phyloP scores from a whole-genome alignment of 768 basidiomycete genomes.

The Pleurotus cornucopiae region DNA sequence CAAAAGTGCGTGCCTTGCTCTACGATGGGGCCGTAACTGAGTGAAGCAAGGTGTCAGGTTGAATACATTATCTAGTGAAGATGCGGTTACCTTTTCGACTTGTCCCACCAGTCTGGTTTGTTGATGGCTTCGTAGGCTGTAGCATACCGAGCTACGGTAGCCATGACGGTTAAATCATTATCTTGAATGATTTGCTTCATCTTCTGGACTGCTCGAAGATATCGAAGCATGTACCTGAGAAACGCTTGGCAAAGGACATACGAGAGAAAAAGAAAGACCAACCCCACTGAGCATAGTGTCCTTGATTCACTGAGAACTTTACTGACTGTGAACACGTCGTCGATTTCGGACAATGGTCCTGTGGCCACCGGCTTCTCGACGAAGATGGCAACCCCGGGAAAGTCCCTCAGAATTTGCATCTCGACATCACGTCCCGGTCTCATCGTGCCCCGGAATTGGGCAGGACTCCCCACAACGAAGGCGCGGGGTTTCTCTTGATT shows the following conservation, averaged over 20 bases:
- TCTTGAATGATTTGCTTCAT: constrained; percentile 96
- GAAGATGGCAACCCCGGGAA: constrained; percentile 86
- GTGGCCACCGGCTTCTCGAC: constrained; percentile 93
- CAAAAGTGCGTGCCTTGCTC: constrained; percentile 97
- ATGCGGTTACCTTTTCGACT: constrained; percentile 60
- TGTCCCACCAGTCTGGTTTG: constrained; percentile 92
- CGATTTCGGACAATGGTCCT: constrained; percentile 63
- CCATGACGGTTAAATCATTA: constrained; percentile 92
- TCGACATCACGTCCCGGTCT: constrained; percentile 80
- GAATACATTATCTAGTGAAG: constrained; percentile 1
- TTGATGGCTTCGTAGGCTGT: constrained; percentile 77
- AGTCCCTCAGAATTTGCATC: constrained; percentile 76
- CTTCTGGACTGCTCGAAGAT: constrained; percentile 88
- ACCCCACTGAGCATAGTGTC: constrained; percentile 87
- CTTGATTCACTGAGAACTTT: constrained; percentile 62
- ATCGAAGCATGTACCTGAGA: constrained; percentile 86
- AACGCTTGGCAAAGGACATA: not conserved
- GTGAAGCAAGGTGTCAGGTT: constrained; percentile 7
- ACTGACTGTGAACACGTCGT: constrained; percentile 66
- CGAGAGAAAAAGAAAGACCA: constrained; percentile 18
- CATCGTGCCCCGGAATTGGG: constrained; percentile 82
- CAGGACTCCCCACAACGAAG: constrained; percentile 86
- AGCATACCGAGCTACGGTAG: constrained; percentile 91
- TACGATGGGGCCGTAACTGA: constrained; percentile 73
- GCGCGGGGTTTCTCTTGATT: constrained; percentile 69